Evolutionary conservation across 768 basidiomycete genomes (phyloP), one percentile per base, ranked within the genome.

Genomic region (Fibroporia radiculosa): DNA sequence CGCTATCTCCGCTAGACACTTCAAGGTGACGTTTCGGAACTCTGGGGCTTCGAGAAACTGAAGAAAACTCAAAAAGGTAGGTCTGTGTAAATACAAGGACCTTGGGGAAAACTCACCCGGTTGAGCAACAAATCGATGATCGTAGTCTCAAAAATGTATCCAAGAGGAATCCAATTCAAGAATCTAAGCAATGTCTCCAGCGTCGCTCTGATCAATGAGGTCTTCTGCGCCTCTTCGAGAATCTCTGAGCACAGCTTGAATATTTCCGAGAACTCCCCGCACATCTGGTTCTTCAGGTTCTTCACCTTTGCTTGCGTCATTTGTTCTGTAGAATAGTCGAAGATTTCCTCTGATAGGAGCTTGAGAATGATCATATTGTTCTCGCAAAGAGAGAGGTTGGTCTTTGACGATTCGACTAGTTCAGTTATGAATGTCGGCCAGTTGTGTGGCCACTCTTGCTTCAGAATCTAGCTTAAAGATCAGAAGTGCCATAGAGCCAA

Each of bases 351-450:
- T 0, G 92, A 95, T n/a, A 98, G 75, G 11, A 99, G 75, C 59
- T 90, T 89, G 55, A 98, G 75, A 62, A 99, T 98, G 64, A 92
- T 78, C 96, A 99, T 99, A 70, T 99, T 99, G 75, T 99, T 99
- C 70, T 99, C 96, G 75, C 96, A 98, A 24, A 98, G 77, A 2
- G 89, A 83, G 31, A 97, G 78, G 61, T 93, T 97, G 33, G 90
- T 91, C 66, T 95, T 95, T 34, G 95, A 98, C 6, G 95, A 96
- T 55, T 93, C 85, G 48, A 98, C 93, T 36, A 98, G 87, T 65
- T 98, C 93, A 10, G 88, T 82, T 57, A 97, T 96, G 71, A 97
- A 98, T 18, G 78, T 88, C 25, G 95, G 93, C 96, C 96, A 99
- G 59, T 96, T 93, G 62, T 96, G 90, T 20, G 95, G 95, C 96